Base-by-base conservation (phyloP, 257 asterid genomes). In the Salvia rosmarinus region DNA sequence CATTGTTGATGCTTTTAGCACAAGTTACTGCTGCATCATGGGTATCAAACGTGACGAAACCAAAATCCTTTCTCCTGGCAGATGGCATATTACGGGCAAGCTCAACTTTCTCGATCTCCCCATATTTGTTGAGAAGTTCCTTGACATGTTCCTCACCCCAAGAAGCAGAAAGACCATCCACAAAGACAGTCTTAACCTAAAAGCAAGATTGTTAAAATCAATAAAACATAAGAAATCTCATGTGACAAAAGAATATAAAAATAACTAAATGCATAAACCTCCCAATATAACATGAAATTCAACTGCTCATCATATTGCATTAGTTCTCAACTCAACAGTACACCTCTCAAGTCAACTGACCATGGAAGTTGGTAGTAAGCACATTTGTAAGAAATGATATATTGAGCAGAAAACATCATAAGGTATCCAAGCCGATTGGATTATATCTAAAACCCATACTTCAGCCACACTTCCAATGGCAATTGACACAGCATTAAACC, bases 11-110 rank as follows among this genome's bases (percentile, higher is more conserved):
- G 78, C 85, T 77, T 84, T 92, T 92, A 46, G 96, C 97, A 68
- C 99, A 95, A 52, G 84, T 81, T 34, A 91, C 89, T 14, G 98
- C 99, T 37, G 97, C 91, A 66, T 95, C 98, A 71, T 95, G 99
- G 67, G 86, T 76, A 75, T 81, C 92, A 73, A 95, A 95, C 4
- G 96, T 86, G 25, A 95, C 98, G 63, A 95, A 95, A 68, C 99
- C 99, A 70, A 95, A 95, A 81, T 95, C 99, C 82, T 86, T 95
- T 82, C 99, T 86, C 89, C 90, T 88, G 51, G 99, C 99, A 7
- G 99, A 87, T 64, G 99, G 96, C 99, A 95, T 95, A 75, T 95
- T 90, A 37, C 97, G 89, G 40, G 98, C 98, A 75, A 95, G 97
- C 86, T 91, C 97, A 80, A 91, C 83, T 51, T 90, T 91, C 82